phyloP scores from a whole-genome alignment of 1,284 basidiomycete genomes.

The Phaffia rhodozyma region DNA sequence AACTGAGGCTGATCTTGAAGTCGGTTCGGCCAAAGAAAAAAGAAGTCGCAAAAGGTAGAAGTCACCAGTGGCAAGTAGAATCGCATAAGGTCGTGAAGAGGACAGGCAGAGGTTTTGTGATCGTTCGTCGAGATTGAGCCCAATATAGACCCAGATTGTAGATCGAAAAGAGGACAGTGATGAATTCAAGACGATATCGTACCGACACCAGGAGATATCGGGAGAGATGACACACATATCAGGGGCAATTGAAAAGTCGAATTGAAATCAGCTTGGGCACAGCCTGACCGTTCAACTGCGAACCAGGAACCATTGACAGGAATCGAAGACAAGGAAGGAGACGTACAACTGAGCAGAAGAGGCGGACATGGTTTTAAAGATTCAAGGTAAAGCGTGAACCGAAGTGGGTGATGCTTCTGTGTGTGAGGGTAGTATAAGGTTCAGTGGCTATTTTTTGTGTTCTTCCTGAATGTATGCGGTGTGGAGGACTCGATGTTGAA shows the following conservation, averaged over 20 bases:
- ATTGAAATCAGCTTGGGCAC: neutral
- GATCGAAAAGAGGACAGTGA: neutral
- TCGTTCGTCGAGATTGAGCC: neutral
- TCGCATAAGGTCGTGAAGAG: neutral
- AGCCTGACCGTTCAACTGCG: neutral
- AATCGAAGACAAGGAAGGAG: neutral
- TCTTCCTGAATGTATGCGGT: neutral
- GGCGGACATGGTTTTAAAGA: neutral
- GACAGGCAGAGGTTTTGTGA: neutral
- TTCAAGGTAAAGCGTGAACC: neutral
- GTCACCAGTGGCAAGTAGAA: neutral
- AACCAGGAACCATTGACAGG: too few species aligned
- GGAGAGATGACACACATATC: neutral
- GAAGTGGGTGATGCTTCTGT: neutral
- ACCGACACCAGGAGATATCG: neutral
- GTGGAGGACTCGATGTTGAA: too few species aligned
- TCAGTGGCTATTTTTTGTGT: neutral
- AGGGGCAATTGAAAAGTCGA: neutral
- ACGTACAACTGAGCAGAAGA: constrained; percentile 6
- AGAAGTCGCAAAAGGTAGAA: neutral
- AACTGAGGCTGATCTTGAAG: constrained; percentile 61
- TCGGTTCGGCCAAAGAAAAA: neutral
- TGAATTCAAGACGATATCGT: neutral
- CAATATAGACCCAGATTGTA: neutral
- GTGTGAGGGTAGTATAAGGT: neutral